These are phyloP conservation scores for Scortechinia acanthostroma DNA, from an alignment of 2,329 filamentous ascomycete species.

Conservation along the genomic window DNA sequence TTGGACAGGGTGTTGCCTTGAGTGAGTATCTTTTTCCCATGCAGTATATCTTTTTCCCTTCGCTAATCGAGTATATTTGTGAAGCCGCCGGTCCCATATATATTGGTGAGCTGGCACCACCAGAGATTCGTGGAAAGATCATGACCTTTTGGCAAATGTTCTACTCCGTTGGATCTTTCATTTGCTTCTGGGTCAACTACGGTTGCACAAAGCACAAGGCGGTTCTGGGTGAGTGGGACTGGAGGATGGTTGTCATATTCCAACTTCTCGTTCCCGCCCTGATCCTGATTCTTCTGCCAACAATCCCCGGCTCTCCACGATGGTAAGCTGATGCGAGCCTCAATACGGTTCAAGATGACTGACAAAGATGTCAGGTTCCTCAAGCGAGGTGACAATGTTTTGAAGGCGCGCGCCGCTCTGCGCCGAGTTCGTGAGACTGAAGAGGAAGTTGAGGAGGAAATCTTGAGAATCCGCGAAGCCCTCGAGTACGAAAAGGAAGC, in stretches of 20 bases:
- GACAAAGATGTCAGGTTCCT: conserved; percentile 21
- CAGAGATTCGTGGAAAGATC: conserved; percentile 57
- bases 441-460: conserved; percentile 60
- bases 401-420: conserved; percentile 50
- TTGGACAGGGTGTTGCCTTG: conserved; percentile 63
- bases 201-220: conserved; percentile 46
- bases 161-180: conserved; percentile 58
- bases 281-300: conserved; percentile 54
- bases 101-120: conserved; percentile 60
- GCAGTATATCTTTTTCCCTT: conserved; percentile 4
- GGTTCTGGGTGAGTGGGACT: conserved; percentile 63
- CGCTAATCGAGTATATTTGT: conserved; percentile 5
- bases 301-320: conserved; percentile 61
- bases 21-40: conserved; percentile 25
- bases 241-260: conserved; percentile 68
- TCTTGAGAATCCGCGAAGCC: conserved; percentile 58
- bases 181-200: conserved; percentile 61
- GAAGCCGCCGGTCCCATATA: conserved; percentile 62
- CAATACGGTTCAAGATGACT: no score
- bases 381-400: conserved; percentile 49
- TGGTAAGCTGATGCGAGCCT: conserved; percentile 38
- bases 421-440: conserved; percentile 55
- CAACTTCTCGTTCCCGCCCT: conserved; percentile 61
- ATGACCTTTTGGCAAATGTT: conserved; percentile 68
- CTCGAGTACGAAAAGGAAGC: conserved; percentile 68